Percentiles rank a stretch among this genome's conserved stretches.
Evolutionary conservation across 352 stramenopile genomes (phyloP).

Genomic region (Phytophthora agathidicida): DNA sequence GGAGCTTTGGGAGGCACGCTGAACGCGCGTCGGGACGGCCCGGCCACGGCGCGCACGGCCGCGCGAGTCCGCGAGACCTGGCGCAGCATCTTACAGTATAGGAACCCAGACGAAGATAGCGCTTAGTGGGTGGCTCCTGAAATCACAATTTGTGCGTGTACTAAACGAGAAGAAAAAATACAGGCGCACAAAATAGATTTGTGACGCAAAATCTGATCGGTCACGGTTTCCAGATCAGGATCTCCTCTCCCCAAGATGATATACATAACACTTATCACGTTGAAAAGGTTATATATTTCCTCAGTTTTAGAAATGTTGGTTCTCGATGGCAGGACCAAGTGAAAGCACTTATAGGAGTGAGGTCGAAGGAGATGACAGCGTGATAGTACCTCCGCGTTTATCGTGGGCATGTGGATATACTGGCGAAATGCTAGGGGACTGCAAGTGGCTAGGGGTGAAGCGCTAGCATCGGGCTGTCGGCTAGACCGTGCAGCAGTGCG

Average conservation of each 20-base stretch:
- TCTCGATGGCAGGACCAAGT: background rate
- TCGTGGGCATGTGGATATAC: constrained; percentile 9
- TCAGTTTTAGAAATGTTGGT: too few relatives aligned
- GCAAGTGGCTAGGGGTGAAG: constrained; percentile 4
- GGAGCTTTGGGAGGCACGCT: constrained; percentile 23
- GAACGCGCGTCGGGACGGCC: constrained; percentile 13
- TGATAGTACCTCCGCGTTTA: constrained; percentile 14
- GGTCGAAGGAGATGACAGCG: background rate
- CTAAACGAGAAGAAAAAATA: too few relatives aligned
- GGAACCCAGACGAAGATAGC: too few relatives aligned
- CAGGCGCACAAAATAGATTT: too few relatives aligned
- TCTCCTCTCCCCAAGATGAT: too few relatives aligned
- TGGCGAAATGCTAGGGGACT: constrained; percentile 6
- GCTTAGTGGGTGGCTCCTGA: too few relatives aligned
- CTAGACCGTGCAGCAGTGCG: background rate
- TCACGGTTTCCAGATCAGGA: too few relatives aligned
- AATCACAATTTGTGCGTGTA: too few relatives aligned
- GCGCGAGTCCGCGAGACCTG: constrained; percentile 29
- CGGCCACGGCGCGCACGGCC: constrained; percentile 12
- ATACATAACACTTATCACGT: too few relatives aligned
- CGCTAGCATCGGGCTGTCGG: background rate
- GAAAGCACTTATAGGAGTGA: background rate
- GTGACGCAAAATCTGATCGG: too few relatives aligned
- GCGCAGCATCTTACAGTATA: constrained; percentile 39
- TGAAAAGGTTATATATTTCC: too few relatives aligned